Base-by-base conservation (phyloP, 192 early-diverging fungal genomes). In the Coemansia sp. region DNA sequence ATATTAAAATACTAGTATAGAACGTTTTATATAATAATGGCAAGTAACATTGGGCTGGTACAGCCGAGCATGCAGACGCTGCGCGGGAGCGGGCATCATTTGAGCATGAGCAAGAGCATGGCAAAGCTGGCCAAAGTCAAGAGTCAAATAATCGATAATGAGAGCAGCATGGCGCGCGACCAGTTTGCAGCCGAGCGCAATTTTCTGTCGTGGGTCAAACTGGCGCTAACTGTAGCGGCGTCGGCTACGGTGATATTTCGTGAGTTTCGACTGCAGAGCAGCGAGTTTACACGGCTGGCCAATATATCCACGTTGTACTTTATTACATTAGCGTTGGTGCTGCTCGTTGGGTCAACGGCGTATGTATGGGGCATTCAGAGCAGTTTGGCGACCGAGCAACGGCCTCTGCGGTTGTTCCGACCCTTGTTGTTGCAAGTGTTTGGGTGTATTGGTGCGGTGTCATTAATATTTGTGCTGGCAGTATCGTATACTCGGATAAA, bases 121-220 rank as follows among this genome's bases (percentile, higher is more conserved):
- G 41, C 41, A 2, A 45, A 45, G 3, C 11, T 45, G 16, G 4
- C 16, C 41, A 45, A 45, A 45, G 41, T 45, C 14, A 45, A 45
- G 41, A 45, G 41, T 16, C 41, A 45, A 6, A 12, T 61, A 48
- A 61, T 80, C 8, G 68, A 70, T 3, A 80, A 80, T 55, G 77
- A 80, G 14, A 48, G 58, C 68, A 80, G 77, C 55, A 74, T 80
- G 72, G 77, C 77, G 14, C 71, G 77, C 26, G 77, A 80, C 62
- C 77, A 80, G 58, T 74, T 80, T 68, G 77, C 77, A 0, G 64
- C 57, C 4, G 77, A 80, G 48, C 68, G 77, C 37, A 80, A 74
- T 58, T 80, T 80, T 64, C 68, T 80, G 45, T 67, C 77, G 17
- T 80, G 77, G 77, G 23, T 74, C 38, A 80, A 80, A 59, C 63